Evolutionary conservation across 2,329 filamentous ascomycete genomes (phyloP).

Genomic region (Aspergillus caelatus): DNA sequence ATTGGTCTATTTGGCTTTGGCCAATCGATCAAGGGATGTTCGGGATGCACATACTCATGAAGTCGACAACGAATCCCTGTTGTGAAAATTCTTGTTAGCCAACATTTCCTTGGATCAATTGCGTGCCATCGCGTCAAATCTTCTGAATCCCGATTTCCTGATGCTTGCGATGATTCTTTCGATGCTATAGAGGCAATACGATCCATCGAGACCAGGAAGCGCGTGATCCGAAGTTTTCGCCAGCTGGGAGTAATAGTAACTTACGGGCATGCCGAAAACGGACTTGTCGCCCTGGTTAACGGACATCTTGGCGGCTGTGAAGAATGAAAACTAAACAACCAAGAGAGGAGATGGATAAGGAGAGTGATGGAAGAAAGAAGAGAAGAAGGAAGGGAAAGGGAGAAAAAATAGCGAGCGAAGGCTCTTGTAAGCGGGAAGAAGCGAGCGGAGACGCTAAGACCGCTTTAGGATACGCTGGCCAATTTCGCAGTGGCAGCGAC

Average conservation of each 20-base stretch:
- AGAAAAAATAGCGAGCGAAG: slow-evolving; percentile 39
- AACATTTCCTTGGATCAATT: slow-evolving; percentile 2
- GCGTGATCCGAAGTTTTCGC: slow-evolving; percentile 15
- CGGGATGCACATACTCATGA: slow-evolving; percentile 80
- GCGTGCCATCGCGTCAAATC: slow-evolving; percentile 6
- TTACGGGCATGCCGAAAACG: slow-evolving; percentile 57
- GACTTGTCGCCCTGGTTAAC: slow-evolving; percentile 56
- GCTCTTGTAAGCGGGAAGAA: slow-evolving; percentile 42
- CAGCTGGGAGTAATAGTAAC: slow-evolving; percentile 27
- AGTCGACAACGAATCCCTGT: slow-evolving; percentile 94
- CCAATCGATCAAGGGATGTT: slow-evolving; percentile 6
- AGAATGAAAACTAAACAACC: slow-evolving; percentile 44
- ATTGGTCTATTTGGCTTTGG: slow-evolving; percentile 15
- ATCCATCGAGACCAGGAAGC: slow-evolving; percentile 6
- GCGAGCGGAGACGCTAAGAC: slow-evolving; percentile 35
- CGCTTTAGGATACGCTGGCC: slow-evolving; percentile 18
- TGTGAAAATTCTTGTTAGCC: slow-evolving; percentile 35
- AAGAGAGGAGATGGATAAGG: slow-evolving; percentile 35
- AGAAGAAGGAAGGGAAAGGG: slow-evolving; percentile 45
- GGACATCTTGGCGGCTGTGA: slow-evolving; percentile 49
- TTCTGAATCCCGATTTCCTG: background rate
- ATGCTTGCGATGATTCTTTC: background rate
- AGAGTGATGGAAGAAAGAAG: slow-evolving; percentile 46
- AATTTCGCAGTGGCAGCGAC: slow-evolving; percentile 13
- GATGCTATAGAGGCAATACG: background rate